phyloP scores from a whole-genome alignment of 371 early-diverging fungal species.

The Zychaea mexicana region DNA sequence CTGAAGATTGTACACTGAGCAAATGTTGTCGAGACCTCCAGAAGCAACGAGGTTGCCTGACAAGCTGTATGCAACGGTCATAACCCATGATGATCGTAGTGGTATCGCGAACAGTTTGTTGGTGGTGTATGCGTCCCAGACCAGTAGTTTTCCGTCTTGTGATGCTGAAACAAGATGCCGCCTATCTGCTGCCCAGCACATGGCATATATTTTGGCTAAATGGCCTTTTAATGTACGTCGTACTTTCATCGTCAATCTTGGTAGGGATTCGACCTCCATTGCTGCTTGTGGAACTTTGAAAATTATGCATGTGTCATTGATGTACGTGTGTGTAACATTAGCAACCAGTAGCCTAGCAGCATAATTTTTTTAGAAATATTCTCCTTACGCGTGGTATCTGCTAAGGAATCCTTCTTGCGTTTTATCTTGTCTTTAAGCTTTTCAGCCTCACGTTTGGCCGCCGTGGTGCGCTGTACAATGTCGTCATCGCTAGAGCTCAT shows the following conservation, averaged over 20 bases:
- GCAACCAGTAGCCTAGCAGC: not conserved
- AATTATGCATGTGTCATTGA: no score
- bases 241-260: constrained; percentile 91
- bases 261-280: constrained; percentile 74
- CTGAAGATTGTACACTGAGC: constrained; percentile 94
- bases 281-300: constrained; percentile 37
- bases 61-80: constrained; percentile 98
- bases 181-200: constrained; percentile 97
- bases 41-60: constrained; percentile 98
- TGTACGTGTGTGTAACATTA: constrained; percentile 3
- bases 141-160: constrained; percentile 98
- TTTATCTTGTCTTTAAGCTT: constrained; percentile 94
- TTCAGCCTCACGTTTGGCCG: constrained; percentile 95
- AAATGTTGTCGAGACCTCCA: constrained; percentile 98
- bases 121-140: constrained; percentile 98
- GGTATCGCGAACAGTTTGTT: constrained; percentile 98
- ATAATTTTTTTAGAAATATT: not conserved
- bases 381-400: constrained; percentile 86
- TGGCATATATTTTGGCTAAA: constrained; percentile 98
- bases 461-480: constrained; percentile 87
- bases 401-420: constrained; percentile 86
- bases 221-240: constrained; percentile 97
- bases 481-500: constrained; percentile 49
- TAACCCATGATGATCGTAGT: constrained; percentile 98
- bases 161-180: constrained; percentile 96